Conservation (phyloP, 176 grass and related monocot species). For the Oryza officinalis region DNA sequence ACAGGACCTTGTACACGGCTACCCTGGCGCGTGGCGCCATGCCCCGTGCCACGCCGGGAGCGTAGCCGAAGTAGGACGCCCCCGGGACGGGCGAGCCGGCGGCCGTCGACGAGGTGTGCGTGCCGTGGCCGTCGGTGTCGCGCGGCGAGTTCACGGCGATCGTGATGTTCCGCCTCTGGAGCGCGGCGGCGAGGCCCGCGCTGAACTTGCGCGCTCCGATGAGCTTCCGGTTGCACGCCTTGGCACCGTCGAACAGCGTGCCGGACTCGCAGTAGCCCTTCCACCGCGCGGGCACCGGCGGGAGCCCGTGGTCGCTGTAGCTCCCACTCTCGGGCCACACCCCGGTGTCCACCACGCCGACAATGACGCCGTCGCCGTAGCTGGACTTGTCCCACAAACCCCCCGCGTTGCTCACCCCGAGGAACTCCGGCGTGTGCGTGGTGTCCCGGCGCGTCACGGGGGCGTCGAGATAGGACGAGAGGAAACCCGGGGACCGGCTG, state of each 20-base stretch:
- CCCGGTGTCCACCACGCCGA: constrained; percentile 36
- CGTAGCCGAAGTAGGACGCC: constrained; percentile 47
- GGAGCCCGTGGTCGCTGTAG: constrained; percentile 17
- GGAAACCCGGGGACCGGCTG: background rate
- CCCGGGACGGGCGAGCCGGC: constrained; percentile 17
- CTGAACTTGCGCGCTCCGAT: constrained; percentile 55
- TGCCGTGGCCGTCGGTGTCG: constrained; percentile 53
- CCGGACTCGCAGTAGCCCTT: constrained; percentile 39
- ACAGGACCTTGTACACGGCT: constrained; percentile 51
- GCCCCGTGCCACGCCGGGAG: constrained; percentile 15
- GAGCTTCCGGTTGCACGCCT: constrained; percentile 58
- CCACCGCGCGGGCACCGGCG: constrained; percentile 14
- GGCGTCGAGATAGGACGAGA: constrained; percentile 1
- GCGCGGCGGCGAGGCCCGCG: constrained; percentile 20
- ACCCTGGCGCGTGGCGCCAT: constrained; percentile 42
- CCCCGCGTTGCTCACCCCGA: background rate
- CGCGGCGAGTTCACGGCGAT: constrained; percentile 23
- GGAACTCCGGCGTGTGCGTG: constrained; percentile 38
- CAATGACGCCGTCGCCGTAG: constrained; percentile 21
- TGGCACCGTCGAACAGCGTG: constrained; percentile 17
- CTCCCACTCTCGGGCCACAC: constrained; percentile 40
- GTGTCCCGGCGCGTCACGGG: background rate
- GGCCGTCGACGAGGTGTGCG: constrained; percentile 48
- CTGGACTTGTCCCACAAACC: constrained; percentile 16
- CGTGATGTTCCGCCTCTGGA: background rate